Evolutionary conservation across 2,329 filamentous ascomycete species (phyloP).

Genomic region (Ophiostoma sp.): DNA sequence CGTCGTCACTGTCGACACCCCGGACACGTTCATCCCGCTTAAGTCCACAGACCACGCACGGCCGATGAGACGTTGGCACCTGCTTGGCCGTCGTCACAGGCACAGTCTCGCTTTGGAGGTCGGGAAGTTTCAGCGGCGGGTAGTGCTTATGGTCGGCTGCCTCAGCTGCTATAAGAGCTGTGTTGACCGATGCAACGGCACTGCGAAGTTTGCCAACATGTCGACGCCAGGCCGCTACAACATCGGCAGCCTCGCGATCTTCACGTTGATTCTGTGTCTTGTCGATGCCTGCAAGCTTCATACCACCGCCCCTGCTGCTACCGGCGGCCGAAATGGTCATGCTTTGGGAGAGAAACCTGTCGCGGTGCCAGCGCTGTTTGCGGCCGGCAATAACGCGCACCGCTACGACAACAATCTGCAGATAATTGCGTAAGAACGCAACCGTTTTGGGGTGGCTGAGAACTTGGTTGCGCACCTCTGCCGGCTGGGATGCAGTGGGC

Average conservation of each 20-base stretch:
- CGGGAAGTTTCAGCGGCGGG: constrained; percentile 54
- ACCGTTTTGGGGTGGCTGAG: constrained; percentile 58
- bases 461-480: constrained; percentile 57
- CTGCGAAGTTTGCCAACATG: constrained; percentile 70
- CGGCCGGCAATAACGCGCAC: constrained; percentile 80
- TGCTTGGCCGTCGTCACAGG: constrained; percentile 63
- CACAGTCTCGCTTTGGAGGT: constrained; percentile 61
- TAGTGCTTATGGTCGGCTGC: constrained; percentile 22
- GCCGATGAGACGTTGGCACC: constrained; percentile 66
- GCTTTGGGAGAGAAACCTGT: constrained; percentile 74
- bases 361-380: constrained; percentile 83
- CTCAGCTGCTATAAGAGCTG: constrained; percentile 34
- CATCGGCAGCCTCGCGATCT: constrained; percentile 76
- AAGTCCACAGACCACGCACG: constrained; percentile 80
- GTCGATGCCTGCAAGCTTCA: constrained; percentile 87
- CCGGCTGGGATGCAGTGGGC: constrained; percentile 54
- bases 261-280: constrained; percentile 77
- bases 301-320: constrained; percentile 67
- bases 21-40: constrained; percentile 78
- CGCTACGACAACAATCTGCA: constrained; percentile 60
- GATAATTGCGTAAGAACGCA: constrained; percentile 59
- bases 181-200: constrained; percentile 62
- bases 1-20: constrained; percentile 63
- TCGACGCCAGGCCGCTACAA: constrained; percentile 67
- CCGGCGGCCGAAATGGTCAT: constrained; percentile 71